Evolutionary conservation across 2,329 filamentous ascomycete genomes (phyloP).

Genomic region (Trichoderma harzianum): DNA sequence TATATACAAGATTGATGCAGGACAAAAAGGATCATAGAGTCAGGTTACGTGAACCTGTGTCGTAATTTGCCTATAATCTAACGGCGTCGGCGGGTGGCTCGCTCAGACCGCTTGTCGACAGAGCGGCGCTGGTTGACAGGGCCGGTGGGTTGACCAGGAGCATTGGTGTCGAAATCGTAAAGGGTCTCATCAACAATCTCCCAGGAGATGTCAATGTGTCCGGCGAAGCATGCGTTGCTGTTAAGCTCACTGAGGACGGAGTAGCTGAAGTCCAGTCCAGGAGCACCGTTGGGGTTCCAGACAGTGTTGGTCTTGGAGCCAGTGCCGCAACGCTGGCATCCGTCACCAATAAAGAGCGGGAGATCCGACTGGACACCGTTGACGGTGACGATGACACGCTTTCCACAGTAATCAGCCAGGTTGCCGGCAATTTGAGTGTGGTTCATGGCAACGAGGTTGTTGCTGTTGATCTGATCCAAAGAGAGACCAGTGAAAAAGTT

Average conservation of each 20-base stretch:
- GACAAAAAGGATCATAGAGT: neutral
- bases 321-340: slow-evolving; percentile 20
- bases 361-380: slow-evolving; percentile 16
- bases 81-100: neutral
- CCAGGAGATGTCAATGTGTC: slow-evolving; percentile 20
- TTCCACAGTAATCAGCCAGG: slow-evolving; percentile 22
- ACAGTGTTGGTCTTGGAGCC: slow-evolving; percentile 2
- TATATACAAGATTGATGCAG: neutral
- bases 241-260: slow-evolving; percentile 16
- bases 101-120: neutral
- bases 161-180: slow-evolving; percentile 21
- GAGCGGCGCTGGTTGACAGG: slow-evolving; percentile 1
- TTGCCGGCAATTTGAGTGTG: slow-evolving; percentile 17
- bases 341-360: slow-evolving; percentile 21
- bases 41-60: neutral
- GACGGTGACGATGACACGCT: slow-evolving; percentile 20
- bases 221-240: slow-evolving; percentile 17
- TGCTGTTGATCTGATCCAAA: slow-evolving; percentile 18
- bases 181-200: slow-evolving; percentile 22
- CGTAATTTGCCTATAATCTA: neutral
- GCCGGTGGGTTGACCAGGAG: slow-evolving; percentile 2
- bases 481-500: slow-evolving; percentile 1
- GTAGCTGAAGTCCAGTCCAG: slow-evolving; percentile 21
- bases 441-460: slow-evolving; percentile 23
- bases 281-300: slow-evolving; percentile 20